Percentiles rank a stretch among this genome's conserved stretches.
Conservation (phyloP, 306 rosid species). For the Spatholobus suberectus region DNA sequence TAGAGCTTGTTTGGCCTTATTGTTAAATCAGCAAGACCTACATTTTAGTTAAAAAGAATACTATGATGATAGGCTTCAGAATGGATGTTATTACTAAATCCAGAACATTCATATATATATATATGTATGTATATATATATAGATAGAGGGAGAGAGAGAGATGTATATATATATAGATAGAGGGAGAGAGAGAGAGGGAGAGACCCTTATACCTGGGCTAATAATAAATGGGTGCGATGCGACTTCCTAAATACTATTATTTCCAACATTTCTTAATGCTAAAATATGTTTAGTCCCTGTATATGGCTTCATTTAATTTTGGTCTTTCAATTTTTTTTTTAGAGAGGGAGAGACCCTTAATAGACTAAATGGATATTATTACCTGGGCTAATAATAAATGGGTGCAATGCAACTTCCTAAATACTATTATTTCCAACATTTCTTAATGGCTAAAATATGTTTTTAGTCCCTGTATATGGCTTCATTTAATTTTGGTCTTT, state of each 20-base stretch:
- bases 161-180: no score
- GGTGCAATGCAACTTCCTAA: background rate
- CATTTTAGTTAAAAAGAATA: background rate
- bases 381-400: background rate
- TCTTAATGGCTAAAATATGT: background rate
- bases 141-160: no score
- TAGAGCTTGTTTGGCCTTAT: background rate
- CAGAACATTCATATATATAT: no score
- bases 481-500: background rate
- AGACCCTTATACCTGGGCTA: background rate
- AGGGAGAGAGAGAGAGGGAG: no score
- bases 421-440: background rate
- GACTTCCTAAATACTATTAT: background rate
- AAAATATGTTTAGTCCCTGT: background rate
- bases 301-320: background rate
- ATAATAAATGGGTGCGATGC: background rate
- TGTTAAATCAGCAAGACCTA: background rate
- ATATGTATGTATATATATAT: no score
- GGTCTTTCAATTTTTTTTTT: background rate
- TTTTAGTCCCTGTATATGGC: background rate
- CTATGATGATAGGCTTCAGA: background rate
- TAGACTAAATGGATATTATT: background rate
- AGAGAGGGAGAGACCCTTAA: no score
- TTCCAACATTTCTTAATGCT: background rate
- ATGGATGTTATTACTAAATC: no score